These are phyloP conservation scores for Russula earlei DNA, from an alignment of 768 basidiomycete species.

Conservation along the genomic window DNA sequence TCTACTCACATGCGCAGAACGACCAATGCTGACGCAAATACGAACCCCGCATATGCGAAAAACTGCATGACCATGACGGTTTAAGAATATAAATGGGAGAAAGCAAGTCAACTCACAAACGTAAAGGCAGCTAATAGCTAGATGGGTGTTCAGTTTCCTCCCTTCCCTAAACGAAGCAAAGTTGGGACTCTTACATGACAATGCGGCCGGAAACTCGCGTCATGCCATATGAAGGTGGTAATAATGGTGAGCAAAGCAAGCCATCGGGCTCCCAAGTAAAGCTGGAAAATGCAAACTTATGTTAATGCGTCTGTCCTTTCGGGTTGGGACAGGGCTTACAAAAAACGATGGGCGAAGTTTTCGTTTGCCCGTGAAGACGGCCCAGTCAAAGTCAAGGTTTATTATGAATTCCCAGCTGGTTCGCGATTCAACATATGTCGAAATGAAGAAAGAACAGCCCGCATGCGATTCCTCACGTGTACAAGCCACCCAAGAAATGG, in stretches of 20 bases:
- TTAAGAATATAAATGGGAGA: neutral
- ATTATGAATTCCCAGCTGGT: constrained; percentile 11
- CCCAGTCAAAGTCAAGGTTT: constrained; percentile 4
- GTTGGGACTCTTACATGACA: neutral
- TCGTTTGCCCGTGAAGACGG: neutral
- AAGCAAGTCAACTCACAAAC: too few relatives aligned
- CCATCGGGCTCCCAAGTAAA: neutral
- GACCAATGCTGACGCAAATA: neutral
- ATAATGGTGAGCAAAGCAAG: neutral
- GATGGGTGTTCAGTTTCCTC: neutral
- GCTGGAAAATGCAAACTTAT: neutral
- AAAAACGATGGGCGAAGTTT: neutral
- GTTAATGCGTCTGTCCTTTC: too few relatives aligned
- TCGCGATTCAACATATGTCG: neutral
- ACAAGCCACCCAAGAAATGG: constrained; percentile 8
- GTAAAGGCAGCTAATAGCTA: too few relatives aligned
- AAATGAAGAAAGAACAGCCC: neutral
- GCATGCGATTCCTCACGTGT: neutral
- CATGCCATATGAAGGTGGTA: neutral
- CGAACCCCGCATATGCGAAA: too few relatives aligned
- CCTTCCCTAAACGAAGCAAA: neutral
- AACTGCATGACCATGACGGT: neutral
- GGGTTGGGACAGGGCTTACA: neutral
- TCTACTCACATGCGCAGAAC: constrained; percentile 3
- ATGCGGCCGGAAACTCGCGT: neutral